Base-by-base conservation (phyloP, 495 filamentous ascomycete genomes). In the Venustampulla echinocandica region DNA sequence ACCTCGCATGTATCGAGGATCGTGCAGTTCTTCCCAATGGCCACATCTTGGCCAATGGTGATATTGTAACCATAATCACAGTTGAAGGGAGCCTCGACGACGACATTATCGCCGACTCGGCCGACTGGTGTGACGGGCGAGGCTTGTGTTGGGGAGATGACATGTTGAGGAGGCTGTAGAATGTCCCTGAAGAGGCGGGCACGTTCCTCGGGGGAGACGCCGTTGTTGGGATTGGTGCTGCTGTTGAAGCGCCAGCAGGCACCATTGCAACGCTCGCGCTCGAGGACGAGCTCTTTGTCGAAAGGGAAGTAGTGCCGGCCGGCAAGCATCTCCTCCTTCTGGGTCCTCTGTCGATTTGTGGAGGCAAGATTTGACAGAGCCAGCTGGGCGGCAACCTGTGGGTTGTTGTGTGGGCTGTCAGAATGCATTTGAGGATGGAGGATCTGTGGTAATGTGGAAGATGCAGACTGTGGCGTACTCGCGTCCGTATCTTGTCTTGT, bases 31-130 rank as follows among this genome's bases (percentile, higher is more conserved):
- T 85, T 75, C 9, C 84, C 85, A 48, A 98, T 89, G 51, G 82
- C 76, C 5, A 92, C 87, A 57, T 92, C 81, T 55, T 90, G 84
- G 18, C 85, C 92, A 50, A 98, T 81, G 28, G 75, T 74, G 53
- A 97, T 84, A 56, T 98, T 96, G 59, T 95, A 95, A 1, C 92
- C 92, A 57, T 96, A 98, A 57, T 95, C 88, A 63, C 92, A 97
- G 27, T 71, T 81, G 61, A 98, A 97, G 10, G 92, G 90, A 2
- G 86, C 80, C 49, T 96, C 88, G 32, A 98, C 85, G 30, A 80
- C 73, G 6, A 85, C 82, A 40, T 85, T 78, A 32, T 82, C 74
- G 17, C 87, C 87, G 15, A 94, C 80, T 24, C 74, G 73, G n/a
- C 84, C 84, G 3, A 69, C 54, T 49, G 69, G 55, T 35, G 70